These are phyloP conservation scores for Plasmodiophora brassicae DNA, from an alignment of 208 protist genomes.

Conservation along the genomic window DNA sequence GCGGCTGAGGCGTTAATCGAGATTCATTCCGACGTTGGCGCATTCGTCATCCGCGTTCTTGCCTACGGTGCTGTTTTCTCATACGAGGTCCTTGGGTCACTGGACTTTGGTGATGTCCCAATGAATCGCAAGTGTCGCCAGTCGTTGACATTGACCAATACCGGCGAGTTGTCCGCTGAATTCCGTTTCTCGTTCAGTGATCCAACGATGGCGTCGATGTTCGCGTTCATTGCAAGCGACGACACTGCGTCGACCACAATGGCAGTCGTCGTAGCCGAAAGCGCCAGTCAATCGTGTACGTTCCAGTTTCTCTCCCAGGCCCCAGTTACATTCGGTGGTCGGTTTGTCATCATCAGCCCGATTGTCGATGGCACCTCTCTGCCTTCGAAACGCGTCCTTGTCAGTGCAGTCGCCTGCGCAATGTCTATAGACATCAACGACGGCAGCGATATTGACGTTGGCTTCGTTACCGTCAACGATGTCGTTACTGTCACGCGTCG, in stretches of 20 bases:
- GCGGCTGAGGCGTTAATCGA: neutral
- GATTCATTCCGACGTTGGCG: neutral
- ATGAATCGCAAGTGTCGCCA: neutral
- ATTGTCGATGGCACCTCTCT: neutral
- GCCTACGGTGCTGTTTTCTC: neutral
- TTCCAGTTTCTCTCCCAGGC: neutral
- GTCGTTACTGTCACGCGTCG: neutral
- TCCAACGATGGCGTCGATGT: neutral
- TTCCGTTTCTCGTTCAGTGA: neutral
- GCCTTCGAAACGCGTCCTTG: neutral
- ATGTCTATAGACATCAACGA: neutral
- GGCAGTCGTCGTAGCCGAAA: no score
- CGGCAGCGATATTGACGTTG: neutral
- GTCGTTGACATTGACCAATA: neutral
- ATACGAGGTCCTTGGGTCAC: neutral
- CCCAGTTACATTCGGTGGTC: neutral
- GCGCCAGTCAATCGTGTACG: no score
- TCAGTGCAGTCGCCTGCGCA: neutral
- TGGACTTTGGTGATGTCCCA: neutral
- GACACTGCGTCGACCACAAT: no score
- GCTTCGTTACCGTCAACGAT: neutral
- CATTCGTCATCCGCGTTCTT: neutral
- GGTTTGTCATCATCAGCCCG: neutral
- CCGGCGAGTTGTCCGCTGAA: neutral
- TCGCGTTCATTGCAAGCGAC: no score